These are phyloP conservation scores for Fusarium dimerum DNA, from an alignment of 2,329 filamentous ascomycete species.

Conservation along the genomic window DNA sequence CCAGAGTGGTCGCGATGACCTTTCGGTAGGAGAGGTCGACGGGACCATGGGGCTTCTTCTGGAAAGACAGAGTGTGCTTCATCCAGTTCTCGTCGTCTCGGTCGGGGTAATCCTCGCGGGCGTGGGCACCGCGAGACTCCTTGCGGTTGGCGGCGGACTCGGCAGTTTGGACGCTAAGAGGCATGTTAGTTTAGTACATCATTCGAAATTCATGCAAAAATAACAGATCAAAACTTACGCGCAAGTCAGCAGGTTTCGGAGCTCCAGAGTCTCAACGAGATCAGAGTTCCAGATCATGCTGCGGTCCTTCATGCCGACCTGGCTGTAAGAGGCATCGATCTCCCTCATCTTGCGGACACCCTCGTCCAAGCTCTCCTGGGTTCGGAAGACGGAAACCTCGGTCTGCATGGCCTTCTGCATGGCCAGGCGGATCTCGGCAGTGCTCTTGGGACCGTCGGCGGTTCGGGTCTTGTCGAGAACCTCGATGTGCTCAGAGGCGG, in stretches of 20 bases:
- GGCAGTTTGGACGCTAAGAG: constrained; percentile 79
- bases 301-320: constrained; percentile 95
- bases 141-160: constrained; percentile 88
- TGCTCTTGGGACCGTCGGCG: constrained; percentile 81
- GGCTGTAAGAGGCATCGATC: constrained; percentile 76
- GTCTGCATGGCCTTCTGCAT: constrained; percentile 99
- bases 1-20: constrained; percentile 81
- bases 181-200: constrained; percentile 13
- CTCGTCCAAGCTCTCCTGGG: constrained; percentile 89
- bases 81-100: constrained; percentile 97
- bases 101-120: constrained; percentile 93
- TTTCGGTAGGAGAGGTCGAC: constrained; percentile 83
- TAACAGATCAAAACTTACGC: constrained; percentile 62
- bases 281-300: constrained; percentile 99
- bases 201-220: too few relatives aligned
- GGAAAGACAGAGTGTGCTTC: constrained; percentile 98
- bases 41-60: constrained; percentile 87
- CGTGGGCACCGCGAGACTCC: constrained; percentile 96
- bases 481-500: constrained; percentile 83
- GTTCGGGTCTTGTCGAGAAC: constrained; percentile 84
- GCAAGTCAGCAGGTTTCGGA: constrained; percentile 94
- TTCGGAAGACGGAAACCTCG: constrained; percentile 95
- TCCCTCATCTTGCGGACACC: constrained; percentile 86
- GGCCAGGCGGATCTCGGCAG: constrained; percentile 80
- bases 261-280: constrained; percentile 91